Base-by-base conservation (phyloP, 169 alveolate genomes). In the Eimeria brunetti region DNA sequence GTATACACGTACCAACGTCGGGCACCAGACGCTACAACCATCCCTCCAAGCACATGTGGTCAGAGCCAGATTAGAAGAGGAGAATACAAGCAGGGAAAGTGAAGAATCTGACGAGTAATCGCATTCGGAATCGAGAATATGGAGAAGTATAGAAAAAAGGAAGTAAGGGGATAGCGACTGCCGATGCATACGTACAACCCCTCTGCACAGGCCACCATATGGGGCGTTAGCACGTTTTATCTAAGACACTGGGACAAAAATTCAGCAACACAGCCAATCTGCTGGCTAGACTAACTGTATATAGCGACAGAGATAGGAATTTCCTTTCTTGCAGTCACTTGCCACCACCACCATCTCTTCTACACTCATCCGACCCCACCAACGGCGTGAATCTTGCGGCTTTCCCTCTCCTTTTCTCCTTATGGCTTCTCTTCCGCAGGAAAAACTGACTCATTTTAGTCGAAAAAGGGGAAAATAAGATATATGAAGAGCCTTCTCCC, bases 361-460 rank as follows among this genome's bases (percentile, higher is more conserved):
- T 22, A 30, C 80, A 33, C 80, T 36, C 27, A 69, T 33, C 80
- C 80, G n/a, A 69, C 80, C 80, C 80, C 51, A 69, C 80, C 80
- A 33, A 14, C 12, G 46, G 11, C n/a, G 7, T 2, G 24, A 36
- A 33, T 1, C 51, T 33, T 36, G n/a, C 76, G 30, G n/a, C 51
- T 69, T 2, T 7, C 7, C 51, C 27, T 1, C 51, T 14, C n/a
- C n/a, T 12, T 33, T 7, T 69, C 30, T 1, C n/a, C 3, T 64
- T n/a, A 8, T 36, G 80, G 12, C 18, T 0, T 36, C 36, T 51
- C 27, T 11, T 36, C n/a, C 27, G n/a, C 51, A 36, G 51, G 0
- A 27, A 36, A 69, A 33, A 36, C 24, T 69, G 16, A 36, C 4
- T 4, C 16, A 69, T 33, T 69, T 36, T 69, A 9, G 3, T 33